Base-by-base conservation (phyloP, 2,329 filamentous ascomycete genomes). In the Xylariaceae sp. region DNA sequence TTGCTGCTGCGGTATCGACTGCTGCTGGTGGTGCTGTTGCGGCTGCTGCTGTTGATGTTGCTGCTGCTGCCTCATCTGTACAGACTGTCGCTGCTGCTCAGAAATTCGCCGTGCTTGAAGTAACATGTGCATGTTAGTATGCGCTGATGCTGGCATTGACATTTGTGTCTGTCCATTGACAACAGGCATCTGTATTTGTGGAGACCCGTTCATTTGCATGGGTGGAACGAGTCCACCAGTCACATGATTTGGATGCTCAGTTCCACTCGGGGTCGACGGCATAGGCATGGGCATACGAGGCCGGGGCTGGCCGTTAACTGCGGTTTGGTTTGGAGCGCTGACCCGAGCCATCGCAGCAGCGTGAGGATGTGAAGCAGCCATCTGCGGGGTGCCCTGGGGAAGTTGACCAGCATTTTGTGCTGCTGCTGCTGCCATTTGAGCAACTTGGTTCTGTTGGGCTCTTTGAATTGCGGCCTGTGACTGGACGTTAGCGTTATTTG, bases 101-200 rank as follows among this genome's bases (percentile, higher is more conserved):
- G 87, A 80, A 35, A 89, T 84, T 36, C 84, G 82, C 49, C 85
- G 84, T 13, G 85, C 82, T 64, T 88, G 85, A 62, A 87, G 75
- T 61, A 86, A 77, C 40, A 86, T 70, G 49, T 78, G 78, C 21
- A 81, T 73, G 55, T 85, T 81, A n/a, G n/a, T n/a, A 2, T 82
- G 73, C 6, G 74, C 71, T 15, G 61, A 26, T 43, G 73, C 76
- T 5, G 75, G 70, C 61, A 80, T 72, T 2, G 84, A 81, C 75
- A 90, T 81, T 49, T 87, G 81, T 47, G 83, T 79, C 58, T 87
- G 81, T 5, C 75, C 76, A 57, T 81, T 77, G 27, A 80, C 75
- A 13, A 79, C 78, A 63, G 88, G 86, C 75, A 91, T 81, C 60
- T 88, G 88, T 20, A 87, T 85, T 67, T 89, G 87, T 30, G 86